phyloP scores from a whole-genome alignment of 106 monocot genomes.

The Allium fistulosum region DNA sequence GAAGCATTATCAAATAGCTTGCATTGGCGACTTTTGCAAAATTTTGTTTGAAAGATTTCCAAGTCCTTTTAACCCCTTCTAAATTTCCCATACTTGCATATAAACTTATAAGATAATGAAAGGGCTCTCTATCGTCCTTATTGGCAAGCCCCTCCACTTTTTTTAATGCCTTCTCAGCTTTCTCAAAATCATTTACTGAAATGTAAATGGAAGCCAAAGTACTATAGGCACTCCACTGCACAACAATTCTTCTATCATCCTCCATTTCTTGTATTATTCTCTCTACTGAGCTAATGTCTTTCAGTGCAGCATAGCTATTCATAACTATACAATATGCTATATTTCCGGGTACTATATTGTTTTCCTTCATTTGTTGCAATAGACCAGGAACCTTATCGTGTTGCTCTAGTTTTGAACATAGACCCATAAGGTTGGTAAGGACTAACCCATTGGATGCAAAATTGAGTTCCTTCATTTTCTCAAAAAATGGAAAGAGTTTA shows the following conservation, averaged over 20 bases:
- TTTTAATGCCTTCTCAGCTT: slow-evolving; percentile 29
- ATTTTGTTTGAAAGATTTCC: slow-evolving; percentile 27
- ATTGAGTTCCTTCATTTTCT: slow-evolving; percentile 37
- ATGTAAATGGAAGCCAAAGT: slow-evolving; percentile 33
- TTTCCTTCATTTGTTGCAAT: slow-evolving; percentile 32
- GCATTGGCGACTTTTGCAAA: slow-evolving; percentile 20
- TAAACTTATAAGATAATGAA: slow-evolving; percentile 36
- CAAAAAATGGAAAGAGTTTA: slow-evolving; percentile 18
- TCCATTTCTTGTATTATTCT: slow-evolving; percentile 20
- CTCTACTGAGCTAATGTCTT: slow-evolving; percentile 31
- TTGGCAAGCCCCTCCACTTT: slow-evolving; percentile 29
- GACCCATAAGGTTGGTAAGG: slow-evolving; percentile 34
- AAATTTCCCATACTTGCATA: slow-evolving; percentile 29
- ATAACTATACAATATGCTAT: slow-evolving; percentile 35
- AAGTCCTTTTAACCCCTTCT: slow-evolving; percentile 29
- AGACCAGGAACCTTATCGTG: slow-evolving; percentile 18
- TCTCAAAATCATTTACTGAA: slow-evolving; percentile 20
- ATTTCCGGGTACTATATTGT: slow-evolving; percentile 17
- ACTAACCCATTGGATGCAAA: slow-evolving; percentile 18
- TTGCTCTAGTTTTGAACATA: slow-evolving; percentile 21
- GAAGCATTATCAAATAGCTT: slow-evolving; percentile 31
- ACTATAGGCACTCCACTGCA: slow-evolving; percentile 32
- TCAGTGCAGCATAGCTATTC: slow-evolving; percentile 20
- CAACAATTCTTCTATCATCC: neutral
- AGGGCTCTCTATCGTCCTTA: slow-evolving; percentile 19